Evolutionary conservation across 1,139 yeast genomes (phyloP).

Genomic region (Lodderomyces margitis): DNA sequence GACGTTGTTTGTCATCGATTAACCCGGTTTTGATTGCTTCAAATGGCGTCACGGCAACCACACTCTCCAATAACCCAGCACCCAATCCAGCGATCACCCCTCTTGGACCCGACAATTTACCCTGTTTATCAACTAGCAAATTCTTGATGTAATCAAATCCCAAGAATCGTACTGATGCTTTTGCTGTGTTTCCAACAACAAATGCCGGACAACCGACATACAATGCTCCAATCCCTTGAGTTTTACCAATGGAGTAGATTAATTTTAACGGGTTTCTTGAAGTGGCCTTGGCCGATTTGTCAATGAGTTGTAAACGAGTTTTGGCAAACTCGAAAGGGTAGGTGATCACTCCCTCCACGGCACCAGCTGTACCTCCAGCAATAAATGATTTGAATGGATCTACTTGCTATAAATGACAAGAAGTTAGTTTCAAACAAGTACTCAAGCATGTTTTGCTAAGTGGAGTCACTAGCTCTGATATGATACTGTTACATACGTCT

Average conservation of each 20-base stretch:
- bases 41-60: conserved; percentile 93
- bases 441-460: too few relatives aligned
- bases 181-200: conserved; percentile 92
- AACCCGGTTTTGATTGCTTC: conserved; percentile 95
- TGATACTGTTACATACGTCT: neutral
- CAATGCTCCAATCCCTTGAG: conserved; percentile 76
- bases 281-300: conserved; percentile 49
- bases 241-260: conserved; percentile 67
- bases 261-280: conserved; percentile 83
- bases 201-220: conserved; percentile 99
- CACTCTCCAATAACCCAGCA: conserved; percentile 90
- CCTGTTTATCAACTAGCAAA: conserved; percentile 74
- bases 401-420: conserved; percentile 15
- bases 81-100: conserved; percentile 96
- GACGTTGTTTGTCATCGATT: conserved; percentile 84
- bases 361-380: conserved; percentile 96
- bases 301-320: conserved; percentile 83
- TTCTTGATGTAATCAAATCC: conserved; percentile 89
- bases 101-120: conserved; percentile 82
- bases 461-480: too few relatives aligned
- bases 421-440: neutral
- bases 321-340: conserved; percentile 98
- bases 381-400: conserved; percentile 74
- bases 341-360: conserved; percentile 84
- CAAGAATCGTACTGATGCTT: conserved; percentile 89